Evolutionary conservation across 495 filamentous ascomycete species (phyloP).

Genomic region (Neurospora sp.): DNA sequence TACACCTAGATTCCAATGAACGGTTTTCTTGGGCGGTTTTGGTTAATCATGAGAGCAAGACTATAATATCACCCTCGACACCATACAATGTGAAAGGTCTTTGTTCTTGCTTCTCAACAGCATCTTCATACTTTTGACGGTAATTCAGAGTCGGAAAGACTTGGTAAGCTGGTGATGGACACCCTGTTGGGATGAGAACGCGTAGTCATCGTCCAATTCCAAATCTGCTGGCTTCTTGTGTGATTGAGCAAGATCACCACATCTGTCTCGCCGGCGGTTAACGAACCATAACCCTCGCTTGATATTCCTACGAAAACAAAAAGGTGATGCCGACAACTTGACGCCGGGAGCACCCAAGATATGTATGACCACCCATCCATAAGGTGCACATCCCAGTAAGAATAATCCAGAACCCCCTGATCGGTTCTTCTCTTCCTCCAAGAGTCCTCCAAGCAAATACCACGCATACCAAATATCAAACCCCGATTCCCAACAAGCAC

Average conservation of each 20-base stretch:
- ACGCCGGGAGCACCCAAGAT: not conserved
- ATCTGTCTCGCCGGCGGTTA: not conserved
- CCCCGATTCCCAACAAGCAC: conserved; percentile 1
- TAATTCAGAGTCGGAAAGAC: not conserved
- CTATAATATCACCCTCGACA: not conserved
- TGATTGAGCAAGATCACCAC: not conserved
- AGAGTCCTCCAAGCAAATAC: not conserved
- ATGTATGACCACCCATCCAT: not conserved
- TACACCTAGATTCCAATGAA: not conserved
- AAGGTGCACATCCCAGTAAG: not conserved
- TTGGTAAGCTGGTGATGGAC: not conserved
- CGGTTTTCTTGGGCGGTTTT: not conserved
- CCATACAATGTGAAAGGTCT: not conserved
- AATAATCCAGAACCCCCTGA: not conserved
- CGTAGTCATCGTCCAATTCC: not conserved
- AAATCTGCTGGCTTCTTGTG: not conserved
- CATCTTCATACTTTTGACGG: not conserved
- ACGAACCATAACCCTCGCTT: not conserved
- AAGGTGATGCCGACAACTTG: not conserved
- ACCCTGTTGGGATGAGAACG: not conserved
- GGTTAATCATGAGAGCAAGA: not conserved
- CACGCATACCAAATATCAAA: not conserved
- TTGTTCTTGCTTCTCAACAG: not conserved
- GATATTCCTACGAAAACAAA: not conserved
- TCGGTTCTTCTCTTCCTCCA: not conserved